A percentile compares a stretch with the other conserved stretches of the same genome.
phyloP scores from a whole-genome alignment of 345 rosid genomes.

The Eucalyptus dawsonii region DNA sequence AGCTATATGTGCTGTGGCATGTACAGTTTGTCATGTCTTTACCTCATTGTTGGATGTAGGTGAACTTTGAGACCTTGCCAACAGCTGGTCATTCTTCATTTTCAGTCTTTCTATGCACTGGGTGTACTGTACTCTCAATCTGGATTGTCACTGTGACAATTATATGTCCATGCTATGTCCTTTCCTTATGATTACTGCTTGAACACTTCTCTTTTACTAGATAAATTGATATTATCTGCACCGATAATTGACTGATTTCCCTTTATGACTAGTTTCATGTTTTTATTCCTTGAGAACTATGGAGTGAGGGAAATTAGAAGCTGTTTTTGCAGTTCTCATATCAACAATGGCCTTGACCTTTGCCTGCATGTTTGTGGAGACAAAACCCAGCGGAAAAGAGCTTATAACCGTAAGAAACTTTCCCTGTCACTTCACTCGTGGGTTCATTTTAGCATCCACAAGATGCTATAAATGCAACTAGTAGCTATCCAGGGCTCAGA shows the following conservation, averaged over 20 bases:
- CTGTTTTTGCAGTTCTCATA: conserved; percentile 69
- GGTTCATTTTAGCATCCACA: background rate
- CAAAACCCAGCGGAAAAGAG: conserved; percentile 75
- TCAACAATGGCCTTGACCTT: conserved; percentile 75
- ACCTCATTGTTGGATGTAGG: background rate
- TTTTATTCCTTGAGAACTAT: conserved; percentile 69
- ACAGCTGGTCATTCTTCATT: background rate
- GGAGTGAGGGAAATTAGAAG: conserved; percentile 87
- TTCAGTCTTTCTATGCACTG: background rate
- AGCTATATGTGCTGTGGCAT: background rate
- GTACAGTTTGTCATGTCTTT: background rate
- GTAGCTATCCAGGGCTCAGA: background rate
- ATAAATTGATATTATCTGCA: background rate
- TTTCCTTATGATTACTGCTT: background rate
- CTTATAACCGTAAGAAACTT: conserved; percentile 36
- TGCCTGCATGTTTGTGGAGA: conserved; percentile 85
- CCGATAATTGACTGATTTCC: background rate
- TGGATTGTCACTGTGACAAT: background rate
- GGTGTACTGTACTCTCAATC: background rate
- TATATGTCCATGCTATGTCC: background rate
- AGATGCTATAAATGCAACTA: background rate
- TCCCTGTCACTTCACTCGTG: background rate
- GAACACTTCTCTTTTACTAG: background rate
- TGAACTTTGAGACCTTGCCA: background rate
- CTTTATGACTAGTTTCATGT: conserved; percentile 52